Conservation (phyloP, 768 basidiomycete species). For the Dendrothele bispora region DNA sequence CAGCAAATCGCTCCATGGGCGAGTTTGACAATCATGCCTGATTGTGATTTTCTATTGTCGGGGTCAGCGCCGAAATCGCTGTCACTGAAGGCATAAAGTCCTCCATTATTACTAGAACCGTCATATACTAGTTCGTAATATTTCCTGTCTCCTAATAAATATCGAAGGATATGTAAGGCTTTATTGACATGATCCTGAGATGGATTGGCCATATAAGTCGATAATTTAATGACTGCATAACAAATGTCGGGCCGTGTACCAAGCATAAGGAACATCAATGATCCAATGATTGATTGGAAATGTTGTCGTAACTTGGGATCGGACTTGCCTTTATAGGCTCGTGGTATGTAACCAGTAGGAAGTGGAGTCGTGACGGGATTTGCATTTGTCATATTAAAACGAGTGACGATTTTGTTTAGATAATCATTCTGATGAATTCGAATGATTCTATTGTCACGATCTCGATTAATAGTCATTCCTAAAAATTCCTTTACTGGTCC, state of each 20-base stretch:
- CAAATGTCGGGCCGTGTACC: constrained; percentile 21
- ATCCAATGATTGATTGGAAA: constrained; percentile 19
- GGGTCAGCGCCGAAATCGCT: no score
- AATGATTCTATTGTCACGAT: constrained; percentile 17
- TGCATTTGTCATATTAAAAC: constrained; percentile 25
- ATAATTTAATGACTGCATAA: constrained; percentile 17
- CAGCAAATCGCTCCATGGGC: no score
- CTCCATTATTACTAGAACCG: no score
- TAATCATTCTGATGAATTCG: constrained; percentile 26
- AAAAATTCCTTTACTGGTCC: constrained; percentile 25
- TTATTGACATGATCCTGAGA: no score
- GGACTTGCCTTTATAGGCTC: background rate
- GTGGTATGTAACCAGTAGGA: background rate
- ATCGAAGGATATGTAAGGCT: no score
- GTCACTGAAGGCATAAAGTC: no score
- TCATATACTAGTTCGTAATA: no score
- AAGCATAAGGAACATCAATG: constrained; percentile 17
- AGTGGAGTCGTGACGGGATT: constrained; percentile 32
- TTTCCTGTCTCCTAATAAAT: no score
- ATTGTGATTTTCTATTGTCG: no score
- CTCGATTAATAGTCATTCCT: constrained; percentile 27
- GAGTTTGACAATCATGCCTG: no score
- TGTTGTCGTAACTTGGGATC: constrained; percentile 10
- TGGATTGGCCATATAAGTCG: no score
- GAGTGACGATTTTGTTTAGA: constrained; percentile 22